Percentiles rank a stretch among this genome's conserved stretches.
Evolutionary conservation across 495 filamentous ascomycete genomes (phyloP).

Genomic region (Filosporella fistucella): DNA sequence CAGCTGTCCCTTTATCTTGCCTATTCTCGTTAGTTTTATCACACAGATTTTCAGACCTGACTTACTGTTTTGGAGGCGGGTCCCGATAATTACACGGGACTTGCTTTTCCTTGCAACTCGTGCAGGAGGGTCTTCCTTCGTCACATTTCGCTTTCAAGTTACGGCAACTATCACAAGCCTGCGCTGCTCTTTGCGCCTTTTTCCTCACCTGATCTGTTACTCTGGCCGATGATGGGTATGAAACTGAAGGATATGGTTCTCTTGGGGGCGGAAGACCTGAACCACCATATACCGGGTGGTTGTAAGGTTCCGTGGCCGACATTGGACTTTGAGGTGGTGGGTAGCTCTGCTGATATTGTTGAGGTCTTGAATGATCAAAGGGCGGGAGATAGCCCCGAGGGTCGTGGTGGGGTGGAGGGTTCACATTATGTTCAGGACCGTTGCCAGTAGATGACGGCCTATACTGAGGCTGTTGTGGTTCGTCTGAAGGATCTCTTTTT

Average conservation of each 20-base stretch:
- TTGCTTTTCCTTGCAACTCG: constrained; percentile 51
- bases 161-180: constrained; percentile 67
- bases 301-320: constrained; percentile 37
- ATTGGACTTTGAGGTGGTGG: constrained; percentile 37
- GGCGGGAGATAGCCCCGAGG: constrained; percentile 17
- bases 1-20: constrained; percentile 46
- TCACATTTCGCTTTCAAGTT: constrained; percentile 69
- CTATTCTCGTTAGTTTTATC: constrained; percentile 26
- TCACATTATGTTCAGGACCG: constrained; percentile 13
- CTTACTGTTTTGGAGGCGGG: constrained; percentile 63
- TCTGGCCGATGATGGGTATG: constrained; percentile 5
- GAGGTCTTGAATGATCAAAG: constrained; percentile 30
- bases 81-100: constrained; percentile 61
- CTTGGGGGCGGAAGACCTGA: constrained; percentile 2
- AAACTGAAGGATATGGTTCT: constrained; percentile 9
- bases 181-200: constrained; percentile 23
- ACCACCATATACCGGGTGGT: constrained; percentile 25
- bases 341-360: constrained; percentile 36
- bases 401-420: constrained; percentile 10
- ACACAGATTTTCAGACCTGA: constrained; percentile 3
- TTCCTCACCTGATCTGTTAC: constrained; percentile 1
- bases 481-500: constrained; percentile 45
- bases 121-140: constrained; percentile 53
- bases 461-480: constrained; percentile 22
- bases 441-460: constrained; percentile 16